Conservation (phyloP, 495 filamentous ascomycete genomes). For the Trichocladium antarcticum region DNA sequence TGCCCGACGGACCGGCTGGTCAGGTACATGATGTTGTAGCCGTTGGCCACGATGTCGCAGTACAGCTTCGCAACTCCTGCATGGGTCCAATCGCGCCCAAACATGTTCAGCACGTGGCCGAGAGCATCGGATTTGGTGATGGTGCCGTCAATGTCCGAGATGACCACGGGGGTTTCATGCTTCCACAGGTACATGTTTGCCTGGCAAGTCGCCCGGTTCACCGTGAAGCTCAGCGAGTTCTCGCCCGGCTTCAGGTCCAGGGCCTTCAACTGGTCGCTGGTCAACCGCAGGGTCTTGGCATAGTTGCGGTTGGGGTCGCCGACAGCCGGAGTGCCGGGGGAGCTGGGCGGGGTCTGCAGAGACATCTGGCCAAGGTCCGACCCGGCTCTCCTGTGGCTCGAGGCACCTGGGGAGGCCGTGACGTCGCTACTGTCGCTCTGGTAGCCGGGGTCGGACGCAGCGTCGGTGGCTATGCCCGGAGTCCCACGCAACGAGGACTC, state of each 20-base stretch:
- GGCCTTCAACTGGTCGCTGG: slow-evolving; percentile 87
- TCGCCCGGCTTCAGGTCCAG: slow-evolving; percentile 70
- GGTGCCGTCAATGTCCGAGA: slow-evolving; percentile 97
- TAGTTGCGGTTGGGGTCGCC: slow-evolving; percentile 73
- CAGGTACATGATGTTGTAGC: slow-evolving; percentile 97
- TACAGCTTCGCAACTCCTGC: slow-evolving; percentile 93
- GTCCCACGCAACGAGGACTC: slow-evolving; percentile 35
- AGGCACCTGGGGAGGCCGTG: slow-evolving; percentile 28
- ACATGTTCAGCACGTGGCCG: slow-evolving; percentile 95
- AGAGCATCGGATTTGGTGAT: slow-evolving; percentile 98
- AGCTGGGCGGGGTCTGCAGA: slow-evolving; percentile 65
- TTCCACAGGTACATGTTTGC: slow-evolving; percentile 91
- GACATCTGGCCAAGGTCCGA: slow-evolving; percentile 59
- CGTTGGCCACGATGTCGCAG: slow-evolving; percentile 88
- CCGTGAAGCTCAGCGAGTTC: slow-evolving; percentile 91
- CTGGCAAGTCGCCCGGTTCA: slow-evolving; percentile 83
- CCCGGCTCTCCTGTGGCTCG: slow-evolving; percentile 42
- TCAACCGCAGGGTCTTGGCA: slow-evolving; percentile 93
- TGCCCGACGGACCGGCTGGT: slow-evolving; percentile 90
- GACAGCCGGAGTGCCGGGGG: slow-evolving; percentile 48
- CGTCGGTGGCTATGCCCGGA: slow-evolving; percentile 51
- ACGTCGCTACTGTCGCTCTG: slow-evolving; percentile 58
- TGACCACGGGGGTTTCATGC: slow-evolving; percentile 81
- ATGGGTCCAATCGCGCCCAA: slow-evolving; percentile 97
- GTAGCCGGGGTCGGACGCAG: slow-evolving; percentile 85